Conservation (phyloP, 495 filamentous ascomycete genomes). For the Podospora bellae-mahoneyi region DNA sequence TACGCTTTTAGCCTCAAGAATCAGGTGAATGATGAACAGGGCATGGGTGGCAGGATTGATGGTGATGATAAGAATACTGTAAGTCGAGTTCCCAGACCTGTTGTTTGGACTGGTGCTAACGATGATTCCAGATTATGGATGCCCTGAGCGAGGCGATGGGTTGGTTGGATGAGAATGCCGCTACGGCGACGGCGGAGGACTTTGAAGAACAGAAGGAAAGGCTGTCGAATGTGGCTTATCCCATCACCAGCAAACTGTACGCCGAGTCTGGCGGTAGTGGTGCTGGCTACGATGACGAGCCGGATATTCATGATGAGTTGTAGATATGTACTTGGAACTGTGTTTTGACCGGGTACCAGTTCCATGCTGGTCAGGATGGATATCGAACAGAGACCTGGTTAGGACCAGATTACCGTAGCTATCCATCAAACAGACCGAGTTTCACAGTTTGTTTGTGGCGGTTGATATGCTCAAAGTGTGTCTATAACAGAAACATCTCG, state of each 20-base stretch:
- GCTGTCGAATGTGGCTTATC: slow-evolving; percentile 83
- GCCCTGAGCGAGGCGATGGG: slow-evolving; percentile 87
- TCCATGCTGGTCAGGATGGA: too few relatives aligned
- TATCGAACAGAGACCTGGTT: neutral
- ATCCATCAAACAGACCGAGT: neutral
- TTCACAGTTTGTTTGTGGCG: neutral
- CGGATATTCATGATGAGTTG: slow-evolving; percentile 15
- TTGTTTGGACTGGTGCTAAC: slow-evolving; percentile 13
- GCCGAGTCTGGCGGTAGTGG: slow-evolving; percentile 33
- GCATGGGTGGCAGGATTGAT: slow-evolving; percentile 87
- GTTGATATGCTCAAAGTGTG: too few relatives aligned
- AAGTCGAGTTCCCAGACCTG: slow-evolving; percentile 34
- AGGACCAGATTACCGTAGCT: neutral
- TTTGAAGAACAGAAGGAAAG: slow-evolving; percentile 97
- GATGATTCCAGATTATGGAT: slow-evolving; percentile 62
- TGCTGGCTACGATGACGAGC: neutral
- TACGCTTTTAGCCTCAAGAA: slow-evolving; percentile 97
- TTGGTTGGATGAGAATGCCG: slow-evolving; percentile 89
- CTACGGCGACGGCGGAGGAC: slow-evolving; percentile 78
- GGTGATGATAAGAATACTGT: slow-evolving; percentile 89
- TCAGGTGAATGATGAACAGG: slow-evolving; percentile 87
- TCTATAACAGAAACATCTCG: too few relatives aligned
- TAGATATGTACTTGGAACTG: neutral
- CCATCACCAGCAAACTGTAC: slow-evolving; percentile 91
- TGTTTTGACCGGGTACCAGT: neutral